A percentile compares a stretch with the other conserved stretches of the same genome.
Conservation (phyloP, 176 grass and related monocot species). For the Tuctoria greenei region DNA sequence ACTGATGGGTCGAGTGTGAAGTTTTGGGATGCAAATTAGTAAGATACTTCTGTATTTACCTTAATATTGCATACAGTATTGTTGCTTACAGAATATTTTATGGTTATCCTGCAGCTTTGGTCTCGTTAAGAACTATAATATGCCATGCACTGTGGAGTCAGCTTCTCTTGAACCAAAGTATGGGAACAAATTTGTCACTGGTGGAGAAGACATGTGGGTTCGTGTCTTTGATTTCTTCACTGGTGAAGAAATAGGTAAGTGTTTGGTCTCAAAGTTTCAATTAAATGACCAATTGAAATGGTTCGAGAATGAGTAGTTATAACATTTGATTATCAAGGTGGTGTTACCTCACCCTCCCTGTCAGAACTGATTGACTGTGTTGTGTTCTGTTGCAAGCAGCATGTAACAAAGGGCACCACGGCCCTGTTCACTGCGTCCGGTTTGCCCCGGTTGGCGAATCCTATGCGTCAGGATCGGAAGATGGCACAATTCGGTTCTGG, state of each 20-base stretch:
- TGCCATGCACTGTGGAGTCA: constrained; percentile 75
- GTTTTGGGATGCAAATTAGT: constrained; percentile 91
- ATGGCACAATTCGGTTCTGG: constrained; percentile 85
- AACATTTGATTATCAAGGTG: background rate
- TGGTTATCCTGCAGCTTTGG: constrained; percentile 58
- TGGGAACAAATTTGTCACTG: constrained; percentile 67
- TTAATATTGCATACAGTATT: background rate
- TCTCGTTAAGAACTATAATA: constrained; percentile 75
- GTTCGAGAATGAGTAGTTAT: background rate
- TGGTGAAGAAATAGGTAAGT: constrained; percentile 76
- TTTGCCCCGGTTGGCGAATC: constrained; percentile 72
- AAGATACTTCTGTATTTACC: constrained; percentile 18
- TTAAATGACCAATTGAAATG: background rate
- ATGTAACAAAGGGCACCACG: constrained; percentile 87
- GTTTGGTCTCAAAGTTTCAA: background rate
- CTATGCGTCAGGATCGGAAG: constrained; percentile 82
- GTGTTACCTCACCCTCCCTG: background rate
- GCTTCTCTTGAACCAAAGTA: constrained; percentile 72
- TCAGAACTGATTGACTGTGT: background rate
- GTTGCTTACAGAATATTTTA: constrained; percentile 16
- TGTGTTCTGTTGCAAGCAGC: constrained; percentile 37
- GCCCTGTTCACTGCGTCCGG: constrained; percentile 75
- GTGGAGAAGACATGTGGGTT: constrained; percentile 91
- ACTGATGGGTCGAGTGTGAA: constrained; percentile 76
- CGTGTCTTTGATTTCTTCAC: constrained; percentile 80